phyloP scores from a whole-genome alignment of 306 rosid species.

The Prunus campanulata region DNA sequence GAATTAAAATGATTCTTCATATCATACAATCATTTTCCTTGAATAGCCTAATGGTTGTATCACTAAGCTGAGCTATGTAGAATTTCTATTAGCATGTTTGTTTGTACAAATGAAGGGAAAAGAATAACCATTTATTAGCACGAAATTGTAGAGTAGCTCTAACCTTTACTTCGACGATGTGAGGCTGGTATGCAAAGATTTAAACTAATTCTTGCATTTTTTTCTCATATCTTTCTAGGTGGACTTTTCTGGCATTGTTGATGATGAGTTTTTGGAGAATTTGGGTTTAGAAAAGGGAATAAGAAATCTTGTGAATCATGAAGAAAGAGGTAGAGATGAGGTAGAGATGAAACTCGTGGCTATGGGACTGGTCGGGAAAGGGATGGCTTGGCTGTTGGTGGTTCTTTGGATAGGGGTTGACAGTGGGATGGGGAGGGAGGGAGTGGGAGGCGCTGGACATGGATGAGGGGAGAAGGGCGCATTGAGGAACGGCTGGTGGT shows the following conservation, averaged over 20 bases:
- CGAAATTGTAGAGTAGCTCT: no score
- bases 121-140: no score
- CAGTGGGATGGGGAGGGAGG: no score
- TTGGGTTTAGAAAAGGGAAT: constrained; percentile 88
- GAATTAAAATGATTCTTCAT: background rate
- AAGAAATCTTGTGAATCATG: constrained; percentile 75
- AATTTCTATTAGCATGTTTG: background rate
- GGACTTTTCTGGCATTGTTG: constrained; percentile 84
- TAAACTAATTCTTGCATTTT: background rate
- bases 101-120: background rate
- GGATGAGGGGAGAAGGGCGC: no score
- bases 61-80: background rate
- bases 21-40: background rate
- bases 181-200: no score
- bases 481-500: no score
- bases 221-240: constrained; percentile 42
- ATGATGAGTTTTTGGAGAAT: constrained; percentile 68
- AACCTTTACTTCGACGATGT: no score
- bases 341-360: constrained; percentile 30
- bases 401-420: no score
- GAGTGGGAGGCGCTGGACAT: no score
- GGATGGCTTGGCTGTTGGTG: no score
- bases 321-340: constrained; percentile 89
- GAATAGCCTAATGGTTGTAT: background rate
- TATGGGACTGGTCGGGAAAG: no score